Evolutionary conservation across 345 rosid genomes (phyloP).

Genomic region (Salix exigua): DNA sequence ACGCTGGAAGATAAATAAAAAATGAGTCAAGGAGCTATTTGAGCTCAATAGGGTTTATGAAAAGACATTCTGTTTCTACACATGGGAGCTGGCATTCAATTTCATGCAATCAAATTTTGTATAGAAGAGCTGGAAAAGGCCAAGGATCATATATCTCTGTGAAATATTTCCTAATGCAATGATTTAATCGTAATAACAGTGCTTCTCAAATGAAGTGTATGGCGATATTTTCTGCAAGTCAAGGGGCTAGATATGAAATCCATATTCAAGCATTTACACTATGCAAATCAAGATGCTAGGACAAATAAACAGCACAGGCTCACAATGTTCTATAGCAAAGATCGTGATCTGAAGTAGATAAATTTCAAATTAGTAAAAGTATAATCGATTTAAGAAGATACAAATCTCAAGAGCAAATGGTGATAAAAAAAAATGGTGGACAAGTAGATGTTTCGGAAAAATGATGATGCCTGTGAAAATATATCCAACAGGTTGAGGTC

Average conservation of each 20-base stretch:
- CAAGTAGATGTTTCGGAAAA: background rate
- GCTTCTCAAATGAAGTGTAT: no score
- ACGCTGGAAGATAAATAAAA: slow-evolving; percentile 48
- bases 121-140: background rate
- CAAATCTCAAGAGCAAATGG: background rate
- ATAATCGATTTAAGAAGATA: background rate
- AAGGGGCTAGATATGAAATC: background rate
- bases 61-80: background rate
- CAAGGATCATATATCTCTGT: background rate
- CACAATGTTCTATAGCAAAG: background rate
- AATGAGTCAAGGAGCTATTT: background rate
- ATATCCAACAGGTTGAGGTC: background rate
- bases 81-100: no score
- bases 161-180: background rate
- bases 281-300: background rate
- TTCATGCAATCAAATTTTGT: no score
- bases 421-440: background rate
- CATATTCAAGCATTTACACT: background rate
- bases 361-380: background rate
- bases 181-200: background rate
- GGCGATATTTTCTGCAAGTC: no score
- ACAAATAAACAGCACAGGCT: background rate
- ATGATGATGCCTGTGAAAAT: background rate
- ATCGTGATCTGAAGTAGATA: background rate
- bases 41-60: background rate